A percentile compares a stretch with the other conserved stretches of the same genome.
These are phyloP conservation scores for Chernovozyma sophiae-reginae DNA, from an alignment of 1,139 yeast genomes.

Conservation along the genomic window DNA sequence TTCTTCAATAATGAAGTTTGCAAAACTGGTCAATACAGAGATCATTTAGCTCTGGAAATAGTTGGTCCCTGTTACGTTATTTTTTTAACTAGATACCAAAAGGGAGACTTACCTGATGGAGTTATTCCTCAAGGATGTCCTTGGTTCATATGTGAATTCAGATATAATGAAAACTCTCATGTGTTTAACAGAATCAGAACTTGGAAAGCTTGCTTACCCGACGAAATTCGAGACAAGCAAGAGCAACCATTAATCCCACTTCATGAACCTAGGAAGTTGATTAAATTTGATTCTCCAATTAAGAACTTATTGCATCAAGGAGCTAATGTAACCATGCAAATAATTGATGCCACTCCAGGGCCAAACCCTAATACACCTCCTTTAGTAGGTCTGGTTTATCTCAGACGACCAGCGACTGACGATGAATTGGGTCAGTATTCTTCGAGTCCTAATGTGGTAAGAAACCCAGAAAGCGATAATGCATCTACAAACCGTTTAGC, in stretches of 20 bases:
- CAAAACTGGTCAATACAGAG: conserved; percentile 95
- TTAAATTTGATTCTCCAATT: conserved; percentile 79
- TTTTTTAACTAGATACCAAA: conserved; percentile 88
- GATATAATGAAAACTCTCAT: conserved; percentile 88
- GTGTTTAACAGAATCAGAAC: conserved; percentile 92
- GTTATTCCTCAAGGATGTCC: conserved; percentile 69
- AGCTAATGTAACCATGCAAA: conserved; percentile 66
- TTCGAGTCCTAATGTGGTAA: conserved; percentile 43
- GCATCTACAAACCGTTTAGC: conserved; percentile 33
- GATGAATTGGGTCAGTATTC: conserved; percentile 79
- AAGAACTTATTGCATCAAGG: conserved; percentile 69
- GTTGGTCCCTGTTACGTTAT: conserved; percentile 93
- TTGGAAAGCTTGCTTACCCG: conserved; percentile 98
- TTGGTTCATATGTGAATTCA: conserved; percentile 88
- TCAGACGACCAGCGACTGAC: conserved; percentile 66
- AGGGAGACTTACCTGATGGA: conserved; percentile 82
- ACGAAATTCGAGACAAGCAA: conserved; percentile 81
- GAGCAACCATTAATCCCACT: conserved; percentile 70
- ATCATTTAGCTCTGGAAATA: conserved; percentile 83
- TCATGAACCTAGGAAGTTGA: conserved; percentile 58
- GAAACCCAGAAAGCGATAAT: conserved; percentile 62
- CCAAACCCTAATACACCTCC: conserved; percentile 82
- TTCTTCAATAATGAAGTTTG: conserved; percentile 93
- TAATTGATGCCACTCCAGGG: conserved; percentile 81
- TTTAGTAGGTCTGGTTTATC: conserved; percentile 81